Evolutionary conservation across 75 land plant species (phyloP).

Genomic region (Selaginella tamariscina): DNA sequence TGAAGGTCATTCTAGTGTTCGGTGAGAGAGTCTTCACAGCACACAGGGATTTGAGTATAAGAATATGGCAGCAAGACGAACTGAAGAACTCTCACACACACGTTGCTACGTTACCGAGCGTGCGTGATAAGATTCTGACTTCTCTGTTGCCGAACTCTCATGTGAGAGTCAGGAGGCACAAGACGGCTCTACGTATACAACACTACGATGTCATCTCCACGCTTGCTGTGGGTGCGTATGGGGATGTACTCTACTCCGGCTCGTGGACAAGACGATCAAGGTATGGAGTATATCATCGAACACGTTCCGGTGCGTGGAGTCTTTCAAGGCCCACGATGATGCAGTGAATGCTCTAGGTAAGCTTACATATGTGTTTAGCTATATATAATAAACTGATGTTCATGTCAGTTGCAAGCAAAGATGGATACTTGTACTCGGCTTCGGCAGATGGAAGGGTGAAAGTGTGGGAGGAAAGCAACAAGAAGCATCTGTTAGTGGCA

Average conservation of each 20-base stretch:
- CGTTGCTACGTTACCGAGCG: slow-evolving; percentile 33
- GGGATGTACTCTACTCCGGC: slow-evolving; percentile 54
- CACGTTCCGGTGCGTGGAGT: slow-evolving; percentile 66
- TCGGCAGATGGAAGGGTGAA: slow-evolving; percentile 68
- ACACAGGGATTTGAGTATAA: slow-evolving; percentile 50
- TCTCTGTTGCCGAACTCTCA: slow-evolving; percentile 14
- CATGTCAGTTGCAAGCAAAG: too few species aligned
- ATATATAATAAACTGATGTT: too few species aligned
- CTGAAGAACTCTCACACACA: slow-evolving; percentile 24
- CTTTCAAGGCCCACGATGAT: slow-evolving; percentile 64
- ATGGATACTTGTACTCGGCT: slow-evolving; percentile 51
- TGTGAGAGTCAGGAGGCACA: slow-evolving; percentile 38
- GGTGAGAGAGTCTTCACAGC: slow-evolving; percentile 40
- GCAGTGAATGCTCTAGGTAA: slow-evolving; percentile 64
- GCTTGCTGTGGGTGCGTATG: slow-evolving; percentile 28
- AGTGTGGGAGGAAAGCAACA: slow-evolving; percentile 36
- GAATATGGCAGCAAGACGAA: slow-evolving; percentile 44
- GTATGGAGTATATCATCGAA: slow-evolving; percentile 46
- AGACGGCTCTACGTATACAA: slow-evolving; percentile 41
- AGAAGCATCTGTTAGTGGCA: slow-evolving; percentile 30
- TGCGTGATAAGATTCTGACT: slow-evolving; percentile 30
- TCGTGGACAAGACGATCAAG: slow-evolving; percentile 76
- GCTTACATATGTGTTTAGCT: slow-evolving; percentile 8
- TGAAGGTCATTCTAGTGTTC: background rate
- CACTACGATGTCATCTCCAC: slow-evolving; percentile 62